phyloP scores from a whole-genome alignment of 139 green algal species.

The Chloropicon primus region DNA sequence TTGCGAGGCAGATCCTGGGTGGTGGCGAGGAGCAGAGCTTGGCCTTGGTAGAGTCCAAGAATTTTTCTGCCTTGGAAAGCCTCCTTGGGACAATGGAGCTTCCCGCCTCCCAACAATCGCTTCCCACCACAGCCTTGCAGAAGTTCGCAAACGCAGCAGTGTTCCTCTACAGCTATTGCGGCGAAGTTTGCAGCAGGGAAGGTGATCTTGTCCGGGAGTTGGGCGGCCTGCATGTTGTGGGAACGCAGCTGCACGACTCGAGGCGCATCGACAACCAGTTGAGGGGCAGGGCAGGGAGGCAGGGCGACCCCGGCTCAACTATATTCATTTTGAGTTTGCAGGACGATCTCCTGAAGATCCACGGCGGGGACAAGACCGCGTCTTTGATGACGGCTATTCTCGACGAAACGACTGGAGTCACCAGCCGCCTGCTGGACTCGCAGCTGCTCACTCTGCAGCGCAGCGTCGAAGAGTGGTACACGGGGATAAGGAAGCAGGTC shows the following conservation, averaged over 20 bases:
- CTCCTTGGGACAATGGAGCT: background rate
- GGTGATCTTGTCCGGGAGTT: constrained; percentile 13
- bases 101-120: background rate
- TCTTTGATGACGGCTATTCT: constrained; percentile 3
- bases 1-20: background rate
- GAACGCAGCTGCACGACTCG: constrained; percentile 28
- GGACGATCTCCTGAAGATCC: constrained; percentile 11
- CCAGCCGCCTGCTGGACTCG: background rate
- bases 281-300: constrained; percentile 23
- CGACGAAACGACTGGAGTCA: constrained; percentile 2
- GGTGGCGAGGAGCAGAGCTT: background rate
- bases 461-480: constrained; percentile 8
- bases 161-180: background rate
- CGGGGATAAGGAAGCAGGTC: constrained; percentile 15
- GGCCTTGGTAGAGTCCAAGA: background rate
- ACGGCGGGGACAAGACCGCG: background rate
- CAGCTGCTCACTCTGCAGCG: constrained; percentile 2
- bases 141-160: background rate
- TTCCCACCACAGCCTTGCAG: background rate
- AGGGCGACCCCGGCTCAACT: constrained; percentile 29
- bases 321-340: constrained; percentile 21
- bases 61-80: background rate
- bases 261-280: constrained; percentile 37
- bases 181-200: constrained; percentile 13
- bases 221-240: constrained; percentile 38